phyloP scores from a whole-genome alignment of 2,329 filamentous ascomycete species.

The Talaromyces sp. region DNA sequence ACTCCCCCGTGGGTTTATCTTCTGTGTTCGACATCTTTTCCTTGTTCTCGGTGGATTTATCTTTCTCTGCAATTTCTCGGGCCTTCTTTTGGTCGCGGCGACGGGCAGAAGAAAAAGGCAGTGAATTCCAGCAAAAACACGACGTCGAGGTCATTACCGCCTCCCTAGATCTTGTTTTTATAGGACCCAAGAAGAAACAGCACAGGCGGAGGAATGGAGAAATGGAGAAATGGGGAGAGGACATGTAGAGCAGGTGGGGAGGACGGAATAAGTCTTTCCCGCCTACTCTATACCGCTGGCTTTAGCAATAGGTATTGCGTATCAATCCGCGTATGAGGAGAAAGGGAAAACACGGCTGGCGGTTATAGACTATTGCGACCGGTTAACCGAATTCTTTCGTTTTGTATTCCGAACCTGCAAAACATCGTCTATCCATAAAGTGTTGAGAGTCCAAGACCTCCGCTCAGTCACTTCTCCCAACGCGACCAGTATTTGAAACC shows the following conservation, averaged over 20 bases:
- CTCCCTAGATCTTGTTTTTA: background rate
- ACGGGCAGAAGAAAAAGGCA: background rate
- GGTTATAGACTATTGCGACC: background rate
- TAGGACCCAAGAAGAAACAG: background rate
- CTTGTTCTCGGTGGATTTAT: background rate
- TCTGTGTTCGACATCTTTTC: slow-evolving; percentile 4
- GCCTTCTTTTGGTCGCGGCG: background rate
- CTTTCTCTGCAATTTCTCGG: background rate
- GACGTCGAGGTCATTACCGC: background rate
- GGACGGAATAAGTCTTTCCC: slow-evolving; percentile 7
- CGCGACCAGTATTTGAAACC: no score
- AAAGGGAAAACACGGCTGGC: background rate
- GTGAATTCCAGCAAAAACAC: background rate
- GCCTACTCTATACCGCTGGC: slow-evolving; percentile 1
- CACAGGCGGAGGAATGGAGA: background rate
- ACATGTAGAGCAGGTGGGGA: slow-evolving; percentile 4
- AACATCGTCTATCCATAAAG: background rate
- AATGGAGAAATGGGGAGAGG: background rate
- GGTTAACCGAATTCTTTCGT: background rate
- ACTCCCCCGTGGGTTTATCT: slow-evolving; percentile 31
- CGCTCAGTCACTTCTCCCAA: no score
- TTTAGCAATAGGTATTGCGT: background rate
- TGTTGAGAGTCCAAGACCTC: background rate
- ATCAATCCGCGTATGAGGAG: background rate
- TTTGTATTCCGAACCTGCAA: background rate